Base-by-base conservation (phyloP, 129 eudicot species). In the Logfia minima region DNA sequence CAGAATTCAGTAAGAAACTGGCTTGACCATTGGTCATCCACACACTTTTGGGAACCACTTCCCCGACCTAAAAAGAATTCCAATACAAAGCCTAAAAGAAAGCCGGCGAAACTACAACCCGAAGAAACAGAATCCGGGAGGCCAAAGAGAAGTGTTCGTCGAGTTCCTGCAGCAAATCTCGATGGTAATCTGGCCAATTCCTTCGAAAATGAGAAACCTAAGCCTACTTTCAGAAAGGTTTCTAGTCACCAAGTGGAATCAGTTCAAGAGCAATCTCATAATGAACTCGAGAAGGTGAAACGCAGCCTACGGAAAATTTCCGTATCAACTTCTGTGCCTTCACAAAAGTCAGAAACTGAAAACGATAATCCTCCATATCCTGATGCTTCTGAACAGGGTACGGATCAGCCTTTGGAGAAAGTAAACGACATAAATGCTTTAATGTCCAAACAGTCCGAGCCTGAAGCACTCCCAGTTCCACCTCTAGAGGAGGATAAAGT, bases 221-320 rank as follows among this genome's bases (percentile, higher is more conserved):
- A 79, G 66, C 81, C 63, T 19, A 63, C 71, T 77, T 79, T 58
- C 16, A 78, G 74, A 75, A 85, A 77, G 72, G 66, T 32, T 39
- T 60, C 84, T 3, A 76, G 37, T 35, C 88, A 80, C 67, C 91
- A 80, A 64, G 74, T 68, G 10, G 96, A 89, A 70, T 16, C 80
- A 21, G 82, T 55, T 56, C 90, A 81, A 35, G 93, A 92, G 43
- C 91, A 83, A 23, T 85, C 96, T 53, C 87, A 84, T 65, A 87
- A 23, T 81, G 97, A 92, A 86, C 93, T 92, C 32, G 97, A 89
- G 76, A 92, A 85, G 79, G 96, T 89, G 8, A 92, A 92, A 63
- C 91, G 83, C 52, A 92, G 65, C 77, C 79, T 92, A 61, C 80
- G 91, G 68, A 92, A 89, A 82, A 83, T 92, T 68, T 82, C 92